A percentile compares a stretch with the other conserved stretches of the same genome.
Conservation (phyloP, 2,329 filamentous ascomycete genomes). For the Aciculosporium take region DNA sequence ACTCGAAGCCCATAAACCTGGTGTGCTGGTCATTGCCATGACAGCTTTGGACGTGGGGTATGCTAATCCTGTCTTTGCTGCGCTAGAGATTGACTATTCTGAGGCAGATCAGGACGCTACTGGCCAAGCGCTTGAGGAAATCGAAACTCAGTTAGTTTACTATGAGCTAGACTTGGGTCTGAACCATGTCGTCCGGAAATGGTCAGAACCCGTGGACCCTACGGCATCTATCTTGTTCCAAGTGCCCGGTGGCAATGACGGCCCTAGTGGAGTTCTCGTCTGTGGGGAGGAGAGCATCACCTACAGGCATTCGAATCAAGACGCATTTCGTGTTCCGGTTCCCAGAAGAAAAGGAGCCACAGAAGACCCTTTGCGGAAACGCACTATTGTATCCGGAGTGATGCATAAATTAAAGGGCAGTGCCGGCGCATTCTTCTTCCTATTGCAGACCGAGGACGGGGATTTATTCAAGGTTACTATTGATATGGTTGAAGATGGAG, state of each 20-base stretch:
- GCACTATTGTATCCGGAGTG: conserved; percentile 77
- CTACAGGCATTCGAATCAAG: conserved; percentile 92
- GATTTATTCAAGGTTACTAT: conserved; percentile 94
- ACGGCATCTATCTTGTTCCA: conserved; percentile 85
- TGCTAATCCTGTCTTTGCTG: conserved; percentile 91
- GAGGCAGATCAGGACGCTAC: conserved; percentile 85
- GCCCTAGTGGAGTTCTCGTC: conserved; percentile 86
- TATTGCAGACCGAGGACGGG: conserved; percentile 93
- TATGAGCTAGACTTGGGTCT: conserved; percentile 94
- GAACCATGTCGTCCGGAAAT: conserved; percentile 93
- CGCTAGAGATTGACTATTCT: conserved; percentile 84
- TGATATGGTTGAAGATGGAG: conserved; percentile 72
- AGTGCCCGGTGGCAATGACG: conserved; percentile 84
- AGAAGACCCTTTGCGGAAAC: conserved; percentile 83
- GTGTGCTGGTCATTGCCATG: conserved; percentile 77
- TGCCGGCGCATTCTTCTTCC: conserved; percentile 84
- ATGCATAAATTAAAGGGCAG: conserved; percentile 87
- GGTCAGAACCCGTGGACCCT: conserved; percentile 86
- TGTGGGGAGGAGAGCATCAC: conserved; percentile 91
- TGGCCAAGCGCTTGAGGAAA: conserved; percentile 63
- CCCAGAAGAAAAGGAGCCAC: conserved; percentile 75
- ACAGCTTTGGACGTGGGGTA: conserved; percentile 89
- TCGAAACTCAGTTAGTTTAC: conserved; percentile 87
- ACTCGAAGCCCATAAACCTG: conserved; percentile 86
- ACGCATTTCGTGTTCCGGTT: conserved; percentile 76